These are phyloP conservation scores for Magnolia officinalis DNA, from an alignment of 164 flowering plant genomes.

Conservation along the genomic window DNA sequence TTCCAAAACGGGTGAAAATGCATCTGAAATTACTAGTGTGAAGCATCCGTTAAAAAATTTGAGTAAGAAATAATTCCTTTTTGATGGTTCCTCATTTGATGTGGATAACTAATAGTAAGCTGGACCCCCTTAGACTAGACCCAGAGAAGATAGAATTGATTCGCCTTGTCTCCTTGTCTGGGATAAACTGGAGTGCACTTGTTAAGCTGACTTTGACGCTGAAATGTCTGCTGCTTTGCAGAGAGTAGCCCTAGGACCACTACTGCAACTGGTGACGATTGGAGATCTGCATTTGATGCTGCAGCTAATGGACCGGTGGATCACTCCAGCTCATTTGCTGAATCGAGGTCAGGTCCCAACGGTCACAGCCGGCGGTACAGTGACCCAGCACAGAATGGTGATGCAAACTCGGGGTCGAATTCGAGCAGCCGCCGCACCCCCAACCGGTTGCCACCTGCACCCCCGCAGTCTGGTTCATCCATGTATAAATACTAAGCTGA, in stretches of 20 bases:
- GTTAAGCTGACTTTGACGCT: neutral
- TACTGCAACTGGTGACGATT: slow-evolving; percentile 71
- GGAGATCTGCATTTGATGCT: slow-evolving; percentile 90
- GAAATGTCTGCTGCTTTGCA: slow-evolving; percentile 22
- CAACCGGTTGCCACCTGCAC: slow-evolving; percentile 81
- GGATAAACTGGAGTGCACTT: neutral
- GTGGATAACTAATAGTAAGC: too few relatives aligned
- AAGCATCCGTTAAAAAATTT: too few relatives aligned
- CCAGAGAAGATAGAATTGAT: too few relatives aligned
- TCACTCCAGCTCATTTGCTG: slow-evolving; percentile 20
- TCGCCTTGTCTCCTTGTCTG: too few relatives aligned
- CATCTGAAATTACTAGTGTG: too few relatives aligned
- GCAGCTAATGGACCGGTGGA: slow-evolving; percentile 76
- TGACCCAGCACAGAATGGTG: slow-evolving; percentile 78
- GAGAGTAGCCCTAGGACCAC: slow-evolving; percentile 73
- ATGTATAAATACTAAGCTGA: slow-evolving; percentile 45
- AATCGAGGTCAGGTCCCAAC: slow-evolving; percentile 44
- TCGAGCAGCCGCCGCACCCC: slow-evolving; percentile 83
- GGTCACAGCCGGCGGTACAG: slow-evolving; percentile 76
- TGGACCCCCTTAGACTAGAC: too few relatives aligned
- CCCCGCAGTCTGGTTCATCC: slow-evolving; percentile 63
- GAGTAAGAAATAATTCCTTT: too few relatives aligned
- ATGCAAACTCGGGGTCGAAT: slow-evolving; percentile 44
- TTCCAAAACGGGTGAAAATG: too few relatives aligned
- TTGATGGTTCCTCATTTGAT: too few relatives aligned